Conservation (phyloP, 257 asterid species). For the Nicotiana otophora region DNA sequence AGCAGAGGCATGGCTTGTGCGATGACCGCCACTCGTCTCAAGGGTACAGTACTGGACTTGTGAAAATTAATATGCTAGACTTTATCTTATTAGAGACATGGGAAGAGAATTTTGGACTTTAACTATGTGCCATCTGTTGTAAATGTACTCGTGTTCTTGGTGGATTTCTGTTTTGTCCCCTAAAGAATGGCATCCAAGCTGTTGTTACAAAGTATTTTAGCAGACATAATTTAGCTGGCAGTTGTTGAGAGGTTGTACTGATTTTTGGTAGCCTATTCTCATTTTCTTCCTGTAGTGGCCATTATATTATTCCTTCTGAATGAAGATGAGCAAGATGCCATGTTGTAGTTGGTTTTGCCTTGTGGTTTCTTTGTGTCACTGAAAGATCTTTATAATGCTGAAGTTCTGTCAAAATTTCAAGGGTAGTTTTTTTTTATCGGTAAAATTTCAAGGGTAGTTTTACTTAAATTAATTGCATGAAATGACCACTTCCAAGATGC, state of each 20-base stretch:
- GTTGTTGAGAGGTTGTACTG: background rate
- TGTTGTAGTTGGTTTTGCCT: background rate
- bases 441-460: background rate
- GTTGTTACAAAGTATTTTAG: background rate
- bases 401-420: background rate
- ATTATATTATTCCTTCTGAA: background rate
- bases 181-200: background rate
- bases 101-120: background rate
- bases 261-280: background rate
- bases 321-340: slow-evolving; percentile 1
- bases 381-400: background rate
- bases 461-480: background rate
- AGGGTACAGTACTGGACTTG: slow-evolving; percentile 41
- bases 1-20: slow-evolving; percentile 60
- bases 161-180: background rate
- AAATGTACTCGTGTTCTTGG: background rate
- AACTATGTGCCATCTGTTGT: background rate
- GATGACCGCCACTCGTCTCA: slow-evolving; percentile 34
- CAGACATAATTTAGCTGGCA: background rate
- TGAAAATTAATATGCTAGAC: background rate
- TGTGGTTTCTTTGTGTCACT: background rate
- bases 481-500: slow-evolving; percentile 3
- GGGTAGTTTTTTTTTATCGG: background rate
- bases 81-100: background rate
- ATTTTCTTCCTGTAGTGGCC: background rate